Base-by-base conservation (phyloP, 305 asterid species). In the Plantago coronopus region DNA sequence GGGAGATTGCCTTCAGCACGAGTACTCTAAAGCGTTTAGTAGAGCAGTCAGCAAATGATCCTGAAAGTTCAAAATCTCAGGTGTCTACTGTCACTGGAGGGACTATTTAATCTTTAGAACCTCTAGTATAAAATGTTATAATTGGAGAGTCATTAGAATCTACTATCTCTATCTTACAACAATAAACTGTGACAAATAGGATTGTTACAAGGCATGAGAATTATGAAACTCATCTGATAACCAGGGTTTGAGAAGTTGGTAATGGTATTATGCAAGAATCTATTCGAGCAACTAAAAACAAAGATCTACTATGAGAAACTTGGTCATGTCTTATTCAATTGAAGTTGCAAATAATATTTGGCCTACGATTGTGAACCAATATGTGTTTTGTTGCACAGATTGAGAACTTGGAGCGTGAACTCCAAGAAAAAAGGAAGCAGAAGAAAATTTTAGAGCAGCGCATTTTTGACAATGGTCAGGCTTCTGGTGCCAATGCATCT, bases 1-100 rank as follows among this genome's bases (percentile, higher is more conserved):
- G 99, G 62, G 99, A 94, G 83, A 94, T 90, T 79, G 99, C 96
- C 56, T 91, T 94, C 72, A 78, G 88, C 74, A 78, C 94, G 69
- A 94, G 99, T 72, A 87, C 96, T 54, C 79, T 94, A 68, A 94
- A 90, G 79, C 95, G 97, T 66, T 69, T 94, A 60, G 69, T 83
- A 60, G 99, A 90, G 77, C 96, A 84, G 79, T 87, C 95, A 44
- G 78, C 65, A 50, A 79, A 81, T 86, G 94, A 88, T 74, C 95
- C 96, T 7, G 95, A 84, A 69, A 79, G 84, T 75, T 82, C 90
- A 42, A 86, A 73, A 76, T 46, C 75, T 67, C 96, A 90, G 86
- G 99, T 88, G 59, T 43, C 57, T 49, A 42, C 42, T 34, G 8
- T 34, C 9, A 34, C 2, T 34, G 11, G 8, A 34, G 42, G 42